Conservation (phyloP, 108 stramenopile species). For the Halocafeteria seosinensis region DNA sequence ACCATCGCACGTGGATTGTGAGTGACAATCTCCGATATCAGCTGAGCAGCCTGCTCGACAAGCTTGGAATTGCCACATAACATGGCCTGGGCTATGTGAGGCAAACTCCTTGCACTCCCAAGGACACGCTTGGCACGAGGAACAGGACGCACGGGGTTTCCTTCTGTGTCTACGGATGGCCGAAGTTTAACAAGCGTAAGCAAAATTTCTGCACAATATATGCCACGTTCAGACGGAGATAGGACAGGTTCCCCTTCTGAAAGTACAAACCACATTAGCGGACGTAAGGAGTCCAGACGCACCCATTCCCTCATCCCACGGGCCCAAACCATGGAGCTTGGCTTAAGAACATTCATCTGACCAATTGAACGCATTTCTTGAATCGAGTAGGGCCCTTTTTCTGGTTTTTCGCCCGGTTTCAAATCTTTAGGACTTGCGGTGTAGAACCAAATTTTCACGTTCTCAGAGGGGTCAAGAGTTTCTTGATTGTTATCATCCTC, state of each 20-base stretch:
- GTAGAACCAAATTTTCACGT: constrained; percentile 7
- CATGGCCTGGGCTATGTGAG: constrained; percentile 40
- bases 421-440: background rate
- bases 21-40: constrained; percentile 37
- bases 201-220: constrained; percentile 1
- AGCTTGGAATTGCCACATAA: constrained; percentile 43
- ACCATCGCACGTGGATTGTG: constrained; percentile 47
- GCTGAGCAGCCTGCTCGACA: constrained; percentile 38
- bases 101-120: constrained; percentile 12
- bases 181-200: constrained; percentile 4
- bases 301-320: constrained; percentile 1
- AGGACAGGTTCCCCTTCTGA: background rate
- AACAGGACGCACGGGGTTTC: constrained; percentile 13
- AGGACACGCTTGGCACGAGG: constrained; percentile 8
- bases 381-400: background rate
- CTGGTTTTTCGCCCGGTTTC: background rate
- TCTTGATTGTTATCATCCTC: no score
- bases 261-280: constrained; percentile 1
- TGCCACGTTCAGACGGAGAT: background rate
- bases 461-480: no score
- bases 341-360: background rate
- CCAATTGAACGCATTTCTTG: background rate
- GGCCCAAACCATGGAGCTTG: constrained; percentile 8
- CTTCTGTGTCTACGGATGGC: constrained; percentile 4
- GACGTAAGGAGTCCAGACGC: constrained; percentile 2